Conservation (phyloP, 1,284 basidiomycete species). For the Anthracocystis setariae region DNA sequence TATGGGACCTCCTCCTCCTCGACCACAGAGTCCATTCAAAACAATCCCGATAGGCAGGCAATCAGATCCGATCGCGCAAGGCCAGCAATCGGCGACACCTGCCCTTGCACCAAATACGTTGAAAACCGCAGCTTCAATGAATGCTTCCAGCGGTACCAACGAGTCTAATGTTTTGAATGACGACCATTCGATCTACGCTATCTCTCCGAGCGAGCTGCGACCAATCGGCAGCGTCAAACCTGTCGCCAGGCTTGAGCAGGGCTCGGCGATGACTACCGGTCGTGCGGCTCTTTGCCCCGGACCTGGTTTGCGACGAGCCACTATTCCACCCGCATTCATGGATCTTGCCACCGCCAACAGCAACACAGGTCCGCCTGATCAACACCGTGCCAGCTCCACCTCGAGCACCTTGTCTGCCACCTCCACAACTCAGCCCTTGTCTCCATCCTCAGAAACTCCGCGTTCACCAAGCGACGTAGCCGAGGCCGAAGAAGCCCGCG, state of each 20-base stretch:
- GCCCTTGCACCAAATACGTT: neutral
- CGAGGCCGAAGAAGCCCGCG: constrained; percentile 57
- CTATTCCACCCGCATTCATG: constrained; percentile 19
- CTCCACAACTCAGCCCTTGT: constrained; percentile 18
- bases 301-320: constrained; percentile 12
- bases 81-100: constrained; percentile 15
- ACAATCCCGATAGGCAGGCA: neutral
- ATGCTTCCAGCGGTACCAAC: neutral
- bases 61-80: constrained; percentile 17
- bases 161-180: neutral
- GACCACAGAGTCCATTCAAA: constrained; percentile 20
- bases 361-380: constrained; percentile 5
- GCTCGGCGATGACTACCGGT: constrained; percentile 23
- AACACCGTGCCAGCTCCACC: constrained; percentile 22
- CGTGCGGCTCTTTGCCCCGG: constrained; percentile 14
- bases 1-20: neutral
- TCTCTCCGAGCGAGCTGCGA: constrained; percentile 10
- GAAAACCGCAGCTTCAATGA: neutral
- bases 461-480: constrained; percentile 28
- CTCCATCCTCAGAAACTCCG: constrained; percentile 31
- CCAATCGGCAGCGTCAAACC: constrained; percentile 2
- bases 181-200: constrained; percentile 8
- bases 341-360: constrained; percentile 8
- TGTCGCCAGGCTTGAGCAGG: constrained; percentile 7
- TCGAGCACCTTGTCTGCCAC: constrained; percentile 12